These are phyloP conservation scores for Fermentozyma sake DNA, from an alignment of 1,139 yeast species.

Conservation along the genomic window DNA sequence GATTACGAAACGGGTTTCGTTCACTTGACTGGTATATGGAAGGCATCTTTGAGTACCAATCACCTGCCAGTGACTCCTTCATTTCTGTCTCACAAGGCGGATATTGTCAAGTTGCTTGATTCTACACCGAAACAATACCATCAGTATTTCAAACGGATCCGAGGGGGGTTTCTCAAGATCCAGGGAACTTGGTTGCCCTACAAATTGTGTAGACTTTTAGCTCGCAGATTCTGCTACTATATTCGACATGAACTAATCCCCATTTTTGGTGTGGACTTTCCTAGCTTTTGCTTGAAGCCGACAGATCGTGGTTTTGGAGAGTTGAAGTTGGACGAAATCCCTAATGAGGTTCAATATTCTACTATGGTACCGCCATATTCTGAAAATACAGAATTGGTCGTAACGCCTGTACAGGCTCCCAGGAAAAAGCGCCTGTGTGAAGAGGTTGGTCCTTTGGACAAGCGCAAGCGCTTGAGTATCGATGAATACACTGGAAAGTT, in stretches of 20 bases:
- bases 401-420: background rate
- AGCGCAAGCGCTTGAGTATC: too few relatives aligned
- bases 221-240: slow-evolving; percentile 71
- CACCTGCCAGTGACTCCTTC: slow-evolving; percentile 4
- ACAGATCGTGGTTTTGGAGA: slow-evolving; percentile 66
- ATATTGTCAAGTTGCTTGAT: slow-evolving; percentile 70
- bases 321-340: slow-evolving; percentile 36
- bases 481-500: too few relatives aligned
- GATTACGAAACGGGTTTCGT: slow-evolving; percentile 85
- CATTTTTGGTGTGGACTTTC: slow-evolving; percentile 71
- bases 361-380: background rate
- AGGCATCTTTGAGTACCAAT: slow-evolving; percentile 46
- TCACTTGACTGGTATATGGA: slow-evolving; percentile 90
- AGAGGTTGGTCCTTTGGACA: background rate
- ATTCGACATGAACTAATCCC: slow-evolving; percentile 78
- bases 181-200: slow-evolving; percentile 95
- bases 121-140: slow-evolving; percentile 67
- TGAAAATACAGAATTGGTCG: background rate
- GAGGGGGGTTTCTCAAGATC: slow-evolving; percentile 90
- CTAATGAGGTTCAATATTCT: slow-evolving; percentile 3
- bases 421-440: too few relatives aligned
- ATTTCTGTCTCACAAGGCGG: slow-evolving; percentile 55
- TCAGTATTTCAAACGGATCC: slow-evolving; percentile 61
- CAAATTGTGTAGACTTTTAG: slow-evolving; percentile 62
- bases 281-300: slow-evolving; percentile 65